Conservation (phyloP, 2,329 filamentous ascomycete species). For the Nemania sp. region DNA sequence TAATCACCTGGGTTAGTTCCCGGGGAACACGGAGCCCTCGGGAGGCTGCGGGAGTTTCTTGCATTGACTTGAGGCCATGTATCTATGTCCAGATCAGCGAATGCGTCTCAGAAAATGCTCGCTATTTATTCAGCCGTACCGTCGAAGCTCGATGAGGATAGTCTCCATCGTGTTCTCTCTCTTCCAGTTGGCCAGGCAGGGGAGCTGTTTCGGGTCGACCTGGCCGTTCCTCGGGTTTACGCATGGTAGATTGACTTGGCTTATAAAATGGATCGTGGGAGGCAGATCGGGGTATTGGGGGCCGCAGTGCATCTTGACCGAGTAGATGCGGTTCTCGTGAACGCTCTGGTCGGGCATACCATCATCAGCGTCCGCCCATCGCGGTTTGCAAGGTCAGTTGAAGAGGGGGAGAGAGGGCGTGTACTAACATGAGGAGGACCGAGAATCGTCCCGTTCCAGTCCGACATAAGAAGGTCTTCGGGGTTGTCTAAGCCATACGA, state of each 20-base stretch:
- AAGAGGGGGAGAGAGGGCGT: not conserved
- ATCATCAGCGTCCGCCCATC: conserved; percentile 5
- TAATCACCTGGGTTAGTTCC: conserved; percentile 13
- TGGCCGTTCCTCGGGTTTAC: conserved; percentile 80
- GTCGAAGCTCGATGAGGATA: conserved; percentile 81
- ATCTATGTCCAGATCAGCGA: conserved; percentile 56
- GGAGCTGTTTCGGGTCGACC: conserved; percentile 83
- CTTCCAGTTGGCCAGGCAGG: conserved; percentile 88
- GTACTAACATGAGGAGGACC: conserved; percentile 87
- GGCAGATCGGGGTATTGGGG: conserved; percentile 86
- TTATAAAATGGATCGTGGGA: conserved; percentile 89
- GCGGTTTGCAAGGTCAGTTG: not conserved
- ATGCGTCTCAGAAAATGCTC: not conserved
- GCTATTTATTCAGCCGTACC: conserved; percentile 53
- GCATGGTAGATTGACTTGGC: conserved; percentile 94
- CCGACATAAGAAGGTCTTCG: conserved; percentile 94
- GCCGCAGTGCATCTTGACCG: conserved; percentile 94
- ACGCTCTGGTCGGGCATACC: conserved; percentile 65
- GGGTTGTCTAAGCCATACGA: conserved; percentile 94
- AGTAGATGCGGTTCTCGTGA: conserved; percentile 99
- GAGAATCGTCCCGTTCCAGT: conserved; percentile 98
- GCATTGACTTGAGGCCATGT: conserved; percentile 88
- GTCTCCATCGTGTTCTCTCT: conserved; percentile 95
- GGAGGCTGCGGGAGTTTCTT: conserved; percentile 95
- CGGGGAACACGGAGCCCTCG: conserved; percentile 67